Evolutionary conservation across 257 asterid species (phyloP).

Genomic region (Cynanchum wilfordii): DNA sequence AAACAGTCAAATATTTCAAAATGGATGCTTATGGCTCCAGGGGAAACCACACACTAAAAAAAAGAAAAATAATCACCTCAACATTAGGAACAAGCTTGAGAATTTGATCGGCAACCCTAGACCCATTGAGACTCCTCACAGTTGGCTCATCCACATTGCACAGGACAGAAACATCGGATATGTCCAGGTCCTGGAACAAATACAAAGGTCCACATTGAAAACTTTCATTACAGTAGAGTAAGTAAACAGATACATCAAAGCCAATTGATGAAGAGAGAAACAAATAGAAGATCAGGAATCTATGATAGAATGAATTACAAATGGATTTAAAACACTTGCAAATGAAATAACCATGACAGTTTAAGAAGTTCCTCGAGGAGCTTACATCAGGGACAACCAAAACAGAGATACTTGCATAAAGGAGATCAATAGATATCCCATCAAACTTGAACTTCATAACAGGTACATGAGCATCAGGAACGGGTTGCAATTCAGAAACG

Average conservation of each 20-base stretch:
- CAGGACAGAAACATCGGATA: constrained; percentile 65
- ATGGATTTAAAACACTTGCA: background rate
- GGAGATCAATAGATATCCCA: constrained; percentile 94
- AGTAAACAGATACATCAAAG: constrained; percentile 55
- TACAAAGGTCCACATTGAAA: background rate
- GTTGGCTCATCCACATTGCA: constrained; percentile 83
- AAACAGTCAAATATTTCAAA: background rate
- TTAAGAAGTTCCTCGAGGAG: background rate
- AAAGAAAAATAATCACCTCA: constrained; percentile 42
- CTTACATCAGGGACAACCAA: constrained; percentile 93
- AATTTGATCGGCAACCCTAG: constrained; percentile 94
- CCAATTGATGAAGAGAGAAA: constrained; percentile 24
- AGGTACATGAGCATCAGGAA: constrained; percentile 99
- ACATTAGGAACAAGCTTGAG: constrained; percentile 83
- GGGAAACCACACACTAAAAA: too few species aligned
- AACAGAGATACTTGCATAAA: constrained; percentile 81
- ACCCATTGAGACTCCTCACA: constrained; percentile 90
- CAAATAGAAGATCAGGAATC: constrained; percentile 29
- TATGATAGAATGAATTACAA: background rate
- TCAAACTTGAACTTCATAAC: constrained; percentile 93
- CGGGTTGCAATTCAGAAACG: constrained; percentile 87
- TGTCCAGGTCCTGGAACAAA: constrained; percentile 70
- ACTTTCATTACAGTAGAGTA: background rate
- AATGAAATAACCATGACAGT: background rate
- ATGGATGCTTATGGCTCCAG: too few species aligned